Evolutionary conservation across 805 yeast genomes (phyloP), one percentile per base, ranked within the genome.

Genomic region (Sugiyamaella qingdaonensis): DNA sequence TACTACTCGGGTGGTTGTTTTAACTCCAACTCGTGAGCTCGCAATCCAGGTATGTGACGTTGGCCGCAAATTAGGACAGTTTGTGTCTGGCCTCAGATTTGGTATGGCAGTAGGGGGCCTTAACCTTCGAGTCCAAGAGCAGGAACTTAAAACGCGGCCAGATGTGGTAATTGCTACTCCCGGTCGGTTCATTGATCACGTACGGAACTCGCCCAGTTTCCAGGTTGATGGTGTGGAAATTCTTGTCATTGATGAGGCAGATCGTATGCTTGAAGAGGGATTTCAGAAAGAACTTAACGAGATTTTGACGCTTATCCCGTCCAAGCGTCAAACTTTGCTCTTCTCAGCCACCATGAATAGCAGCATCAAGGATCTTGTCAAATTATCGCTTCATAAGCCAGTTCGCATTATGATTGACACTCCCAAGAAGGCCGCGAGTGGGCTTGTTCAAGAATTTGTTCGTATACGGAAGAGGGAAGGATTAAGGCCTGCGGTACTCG

Each of bases 331-430:
- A 72, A 92, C 97, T 0, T 73, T 94, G 74, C 74, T 94, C 62
- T 94, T 91, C 64, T 94, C 99, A 34, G 99, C 99, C 45, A 94
- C 99, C 8, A 94, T 94, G 98, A 94, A 90, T 70, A 88, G 95
- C 29, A 86, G 84, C 64, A 90, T 94, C 61, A 89, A 90, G 64
- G 88, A 85, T 58, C 77, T 94, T 65, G 85, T 94, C 55, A 90
- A 90, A 62, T 79, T 95, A 55, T 88, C 97, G 0, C 79, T 94
- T 66, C 86, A 84, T 61, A 86, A 79, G 64, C 99, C 99, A 0
- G 96, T 92, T 11, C 79, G 97, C 66, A 81, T 94, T 57, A 89
- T 94, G 97, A 87, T 94, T 52, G 88, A 92, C 68, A 96, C 98
- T 13, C 97, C 98, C 43, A 92, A 90, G 67, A 85, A 94, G 55